Evolutionary conservation across 2,329 filamentous ascomycete species (phyloP), one percentile per base, ranked within the genome.

Genomic region (Sporothrix euskadiensis): DNA sequence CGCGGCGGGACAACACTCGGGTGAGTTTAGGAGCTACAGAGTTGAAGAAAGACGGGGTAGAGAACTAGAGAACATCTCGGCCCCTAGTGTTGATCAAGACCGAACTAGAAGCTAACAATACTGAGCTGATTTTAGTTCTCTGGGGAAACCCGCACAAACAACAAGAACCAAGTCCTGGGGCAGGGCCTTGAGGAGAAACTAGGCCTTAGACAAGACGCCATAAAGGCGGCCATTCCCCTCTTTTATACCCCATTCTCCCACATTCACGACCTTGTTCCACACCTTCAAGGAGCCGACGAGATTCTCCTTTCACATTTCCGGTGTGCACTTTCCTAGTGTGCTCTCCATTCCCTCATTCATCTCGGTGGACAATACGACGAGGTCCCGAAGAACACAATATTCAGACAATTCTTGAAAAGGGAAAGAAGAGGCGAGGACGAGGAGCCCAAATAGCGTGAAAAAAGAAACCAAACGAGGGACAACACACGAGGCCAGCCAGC

Each of bases 151-250:
- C 10, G 10, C 26, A 19, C 30, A n/a, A 69, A 12, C 8, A 14
- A 22, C 26, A 30, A 52, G 26, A 44, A 19, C 32, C 57, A 47
- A 66, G 9, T 22, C 39, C 16, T 10, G 59, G 9, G n/a, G 39
- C 44, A 19, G 66, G 47, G 39, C 47, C 5, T 35, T 30, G 16
- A 52, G 2, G 26, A 32, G 6, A 30, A 32, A 35, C 44, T 35
- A 68, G n/a, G 65, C 65, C 65, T 26, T 10, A 30, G 1, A 52
- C 2, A 69, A 69, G 4, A 56, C 47, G 66, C 47, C 47, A 54
- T n/a, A 52, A 35, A 44, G 12, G 9, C 66, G 66, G 14, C 47
- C 19, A n/a, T 69, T 56, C 63, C 66, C 66, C 66, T 69, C 65
- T 54, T 68, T 68, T 19, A 19, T 39, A 30, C 22, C 22, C 22